Evolutionary conservation across 2,329 filamentous ascomycete genomes (phyloP).

Genomic region (Byssoonygena ceratinophila): DNA sequence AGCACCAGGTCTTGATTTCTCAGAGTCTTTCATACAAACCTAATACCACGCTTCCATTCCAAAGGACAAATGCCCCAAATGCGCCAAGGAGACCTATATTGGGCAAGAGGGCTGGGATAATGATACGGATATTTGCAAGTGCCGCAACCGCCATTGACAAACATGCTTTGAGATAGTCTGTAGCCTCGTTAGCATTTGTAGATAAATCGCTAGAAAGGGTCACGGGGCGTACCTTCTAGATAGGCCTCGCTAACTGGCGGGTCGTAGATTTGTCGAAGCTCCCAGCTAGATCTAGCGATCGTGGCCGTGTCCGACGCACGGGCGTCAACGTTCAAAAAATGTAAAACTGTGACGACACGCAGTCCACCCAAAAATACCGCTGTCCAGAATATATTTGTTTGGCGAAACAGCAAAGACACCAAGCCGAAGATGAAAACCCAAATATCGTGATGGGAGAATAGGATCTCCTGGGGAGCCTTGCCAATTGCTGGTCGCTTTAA

Average conservation of each 20-base stretch:
- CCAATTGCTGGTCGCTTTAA: slow-evolving; percentile 24
- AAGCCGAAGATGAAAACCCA: slow-evolving; percentile 50
- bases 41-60: slow-evolving; percentile 87
- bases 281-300: slow-evolving; percentile 23
- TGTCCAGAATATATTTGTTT: slow-evolving; percentile 97
- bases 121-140: slow-evolving; percentile 32
- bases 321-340: slow-evolving; percentile 22
- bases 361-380: slow-evolving; percentile 42
- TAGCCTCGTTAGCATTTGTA: background rate
- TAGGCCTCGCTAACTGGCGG: slow-evolving; percentile 40
- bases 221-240: slow-evolving; percentile 35
- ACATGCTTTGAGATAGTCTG: slow-evolving; percentile 42
- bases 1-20: slow-evolving; percentile 5
- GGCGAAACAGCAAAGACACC: slow-evolving; percentile 62
- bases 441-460: slow-evolving; percentile 21
- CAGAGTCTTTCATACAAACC: slow-evolving; percentile 41
- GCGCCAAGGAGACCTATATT: slow-evolving; percentile 52
- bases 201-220: too few species aligned
- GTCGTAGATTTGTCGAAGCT: slow-evolving; percentile 40
- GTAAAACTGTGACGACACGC: slow-evolving; percentile 31
- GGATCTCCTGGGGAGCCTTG: background rate
- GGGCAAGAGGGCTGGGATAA: slow-evolving; percentile 37
- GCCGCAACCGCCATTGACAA: slow-evolving; percentile 55
- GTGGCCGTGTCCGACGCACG: slow-evolving; percentile 24
- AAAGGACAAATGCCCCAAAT: slow-evolving; percentile 66